A percentile compares a stretch with the other conserved stretches of the same genome.
phyloP scores from a whole-genome alignment of 176 grass and related monocot species.

The Microstegium vimineum region DNA sequence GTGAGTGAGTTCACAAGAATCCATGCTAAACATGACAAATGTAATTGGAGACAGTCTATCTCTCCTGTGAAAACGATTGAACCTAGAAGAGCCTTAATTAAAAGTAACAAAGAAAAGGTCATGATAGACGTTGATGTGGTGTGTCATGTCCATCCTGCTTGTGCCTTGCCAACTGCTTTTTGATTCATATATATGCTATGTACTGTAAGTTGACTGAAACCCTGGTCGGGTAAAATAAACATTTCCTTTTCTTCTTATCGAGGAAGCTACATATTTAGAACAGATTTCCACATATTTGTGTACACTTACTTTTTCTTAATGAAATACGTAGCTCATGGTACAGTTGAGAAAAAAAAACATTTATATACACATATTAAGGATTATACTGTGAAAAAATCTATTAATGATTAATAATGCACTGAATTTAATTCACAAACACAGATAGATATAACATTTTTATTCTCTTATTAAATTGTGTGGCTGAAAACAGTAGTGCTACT shows the following conservation, averaged over 20 bases:
- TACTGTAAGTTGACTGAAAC: constrained; percentile 4
- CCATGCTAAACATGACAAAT: constrained; percentile 33
- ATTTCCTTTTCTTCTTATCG: background rate
- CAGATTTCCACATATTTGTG: background rate
- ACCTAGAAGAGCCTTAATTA: constrained; percentile 17
- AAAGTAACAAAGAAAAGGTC: constrained; percentile 1
- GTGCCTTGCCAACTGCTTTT: background rate
- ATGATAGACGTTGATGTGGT: background rate
- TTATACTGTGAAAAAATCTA: too few species aligned
- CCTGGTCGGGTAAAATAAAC: background rate
- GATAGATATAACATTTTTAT: too few species aligned
- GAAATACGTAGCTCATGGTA: too few species aligned
- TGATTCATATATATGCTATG: background rate
- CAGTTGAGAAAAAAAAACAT: too few species aligned
- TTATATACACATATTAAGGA: too few species aligned
- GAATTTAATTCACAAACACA: background rate
- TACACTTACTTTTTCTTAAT: too few species aligned
- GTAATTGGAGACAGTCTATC: background rate
- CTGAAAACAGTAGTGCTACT: too few species aligned
- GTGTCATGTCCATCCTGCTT: background rate
- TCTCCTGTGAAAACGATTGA: background rate
- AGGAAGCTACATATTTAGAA: background rate
- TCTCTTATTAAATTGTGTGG: too few species aligned
- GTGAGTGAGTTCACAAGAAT: constrained; percentile 1
- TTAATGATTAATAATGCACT: too few species aligned